phyloP scores from a whole-genome alignment of 345 rosid genomes.

The Gossypium stocksii region DNA sequence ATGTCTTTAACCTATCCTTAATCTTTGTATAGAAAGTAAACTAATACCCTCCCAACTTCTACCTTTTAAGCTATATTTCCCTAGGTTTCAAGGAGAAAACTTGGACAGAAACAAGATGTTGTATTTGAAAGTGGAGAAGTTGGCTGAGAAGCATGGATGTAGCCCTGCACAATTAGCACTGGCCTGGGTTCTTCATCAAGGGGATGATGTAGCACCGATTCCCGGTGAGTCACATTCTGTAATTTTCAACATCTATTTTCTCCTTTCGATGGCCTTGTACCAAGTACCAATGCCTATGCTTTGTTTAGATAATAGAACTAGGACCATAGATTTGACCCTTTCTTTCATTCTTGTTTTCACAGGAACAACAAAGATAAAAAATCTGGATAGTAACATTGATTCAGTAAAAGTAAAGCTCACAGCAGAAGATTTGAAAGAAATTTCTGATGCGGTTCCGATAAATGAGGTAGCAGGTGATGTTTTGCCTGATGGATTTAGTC shows the following conservation, averaged over 20 bases:
- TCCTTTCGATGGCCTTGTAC: background rate
- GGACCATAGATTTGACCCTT: no score
- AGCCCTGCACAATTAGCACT: constrained; percentile 39
- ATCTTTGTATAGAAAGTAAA: background rate
- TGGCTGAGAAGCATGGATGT: constrained; percentile 32
- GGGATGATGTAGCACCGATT: constrained; percentile 37
- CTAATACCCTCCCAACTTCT: background rate
- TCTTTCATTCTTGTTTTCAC: background rate
- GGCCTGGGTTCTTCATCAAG: constrained; percentile 41
- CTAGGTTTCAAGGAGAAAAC: constrained; percentile 32
- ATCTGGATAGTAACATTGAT: constrained; percentile 9
- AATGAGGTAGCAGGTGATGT: constrained; percentile 11
- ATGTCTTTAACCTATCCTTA: background rate
- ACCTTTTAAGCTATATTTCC: background rate
- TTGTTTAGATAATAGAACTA: background rate
- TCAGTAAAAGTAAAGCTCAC: background rate
- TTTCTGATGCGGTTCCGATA: background rate
- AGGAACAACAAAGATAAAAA: constrained; percentile 37
- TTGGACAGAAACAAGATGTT: constrained; percentile 28
- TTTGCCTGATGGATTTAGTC: constrained; percentile 10
- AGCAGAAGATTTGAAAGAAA: background rate
- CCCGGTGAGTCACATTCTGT: constrained; percentile 28
- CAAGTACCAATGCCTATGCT: background rate
- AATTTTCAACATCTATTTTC: background rate
- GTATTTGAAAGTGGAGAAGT: constrained; percentile 22